phyloP scores from a whole-genome alignment of 768 basidiomycete species.

The Leucogyrophana mollusca region DNA sequence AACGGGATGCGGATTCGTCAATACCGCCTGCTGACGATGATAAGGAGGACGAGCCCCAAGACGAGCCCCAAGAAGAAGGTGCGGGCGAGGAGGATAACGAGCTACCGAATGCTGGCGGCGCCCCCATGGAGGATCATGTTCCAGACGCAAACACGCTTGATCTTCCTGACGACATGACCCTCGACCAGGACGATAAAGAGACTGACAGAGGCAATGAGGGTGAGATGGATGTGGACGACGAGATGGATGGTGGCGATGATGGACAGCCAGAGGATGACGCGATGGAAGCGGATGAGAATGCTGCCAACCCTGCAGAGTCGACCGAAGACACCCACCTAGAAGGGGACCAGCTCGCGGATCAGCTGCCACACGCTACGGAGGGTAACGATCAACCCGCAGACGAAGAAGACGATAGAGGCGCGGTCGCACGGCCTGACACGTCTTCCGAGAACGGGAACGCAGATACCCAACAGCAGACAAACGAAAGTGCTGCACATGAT shows the following conservation, averaged over 20 bases:
- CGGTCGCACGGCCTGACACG: slow-evolving; percentile 38
- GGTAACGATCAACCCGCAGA: slow-evolving; percentile 15
- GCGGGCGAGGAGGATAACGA: slow-evolving; percentile 35
- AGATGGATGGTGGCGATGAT: slow-evolving; percentile 39
- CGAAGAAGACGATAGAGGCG: slow-evolving; percentile 23
- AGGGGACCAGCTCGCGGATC: slow-evolving; percentile 9
- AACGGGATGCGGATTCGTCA: slow-evolving; percentile 21
- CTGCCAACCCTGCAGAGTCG: slow-evolving; percentile 9
- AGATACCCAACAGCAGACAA: slow-evolving; percentile 11
- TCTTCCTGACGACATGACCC: slow-evolving; percentile 82
- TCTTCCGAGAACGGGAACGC: slow-evolving; percentile 23
- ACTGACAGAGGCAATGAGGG: slow-evolving; percentile 31
- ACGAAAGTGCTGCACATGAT: slow-evolving; percentile 13
- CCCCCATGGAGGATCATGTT: slow-evolving; percentile 72
- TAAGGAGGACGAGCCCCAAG: slow-evolving; percentile 25
- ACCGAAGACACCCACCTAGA: slow-evolving; percentile 21
- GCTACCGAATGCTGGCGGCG: slow-evolving; percentile 51
- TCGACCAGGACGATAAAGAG: slow-evolving; percentile 39
- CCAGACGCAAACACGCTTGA: slow-evolving; percentile 83
- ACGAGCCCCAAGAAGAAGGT: slow-evolving; percentile 25
- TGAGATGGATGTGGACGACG: slow-evolving; percentile 20
- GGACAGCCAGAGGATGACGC: slow-evolving; percentile 31
- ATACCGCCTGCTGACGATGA: slow-evolving; percentile 28
- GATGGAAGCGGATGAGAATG: slow-evolving; percentile 12
- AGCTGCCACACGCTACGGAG: slow-evolving; percentile 15